A percentile compares a stretch with the other conserved stretches of the same genome.
These are phyloP conservation scores for Immersiella caudata DNA, from an alignment of 495 filamentous ascomycete genomes.

Conservation along the genomic window DNA sequence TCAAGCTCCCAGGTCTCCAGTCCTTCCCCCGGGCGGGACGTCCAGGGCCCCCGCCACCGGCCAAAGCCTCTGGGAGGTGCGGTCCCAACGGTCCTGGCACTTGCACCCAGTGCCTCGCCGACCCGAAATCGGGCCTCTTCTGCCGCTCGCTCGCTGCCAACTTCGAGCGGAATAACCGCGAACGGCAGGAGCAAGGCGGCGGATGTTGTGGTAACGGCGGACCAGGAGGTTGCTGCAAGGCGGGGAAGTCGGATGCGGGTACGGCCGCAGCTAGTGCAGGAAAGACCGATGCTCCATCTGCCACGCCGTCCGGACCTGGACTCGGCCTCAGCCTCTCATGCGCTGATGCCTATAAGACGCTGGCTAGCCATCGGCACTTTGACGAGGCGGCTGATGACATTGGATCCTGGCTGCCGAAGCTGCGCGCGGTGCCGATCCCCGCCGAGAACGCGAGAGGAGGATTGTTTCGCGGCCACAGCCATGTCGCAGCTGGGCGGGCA, in stretches of 20 bases:
- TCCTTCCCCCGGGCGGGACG: conserved; percentile 29
- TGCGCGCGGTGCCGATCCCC: conserved; percentile 59
- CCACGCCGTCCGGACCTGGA: conserved; percentile 1
- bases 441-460: conserved; percentile 16
- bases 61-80: conserved; percentile 37
- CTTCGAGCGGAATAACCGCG: conserved; percentile 45
- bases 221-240: conserved; percentile 47
- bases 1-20: conserved; percentile 51
- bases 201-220: conserved; percentile 53
- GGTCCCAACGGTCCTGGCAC: conserved; percentile 76
- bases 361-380: conserved; percentile 79
- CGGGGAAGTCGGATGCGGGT: conserved; percentile 15
- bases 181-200: conserved; percentile 51
- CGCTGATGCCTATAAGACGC: conserved; percentile 79
- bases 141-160: conserved; percentile 80
- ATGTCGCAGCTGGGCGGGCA: conserved; percentile 45
- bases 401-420: conserved; percentile 72
- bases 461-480: conserved; percentile 7
- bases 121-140: conserved; percentile 81
- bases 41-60: not conserved
- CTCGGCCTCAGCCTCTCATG: conserved; percentile 57
- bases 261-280: not conserved
- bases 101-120: conserved; percentile 75
- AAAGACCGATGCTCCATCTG: conserved; percentile 7
- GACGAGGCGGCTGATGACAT: conserved; percentile 75